Evolutionary conservation across 2,329 filamentous ascomycete genomes (phyloP), one percentile per base, ranked within the genome.

Genomic region (Apiospora hydei): DNA sequence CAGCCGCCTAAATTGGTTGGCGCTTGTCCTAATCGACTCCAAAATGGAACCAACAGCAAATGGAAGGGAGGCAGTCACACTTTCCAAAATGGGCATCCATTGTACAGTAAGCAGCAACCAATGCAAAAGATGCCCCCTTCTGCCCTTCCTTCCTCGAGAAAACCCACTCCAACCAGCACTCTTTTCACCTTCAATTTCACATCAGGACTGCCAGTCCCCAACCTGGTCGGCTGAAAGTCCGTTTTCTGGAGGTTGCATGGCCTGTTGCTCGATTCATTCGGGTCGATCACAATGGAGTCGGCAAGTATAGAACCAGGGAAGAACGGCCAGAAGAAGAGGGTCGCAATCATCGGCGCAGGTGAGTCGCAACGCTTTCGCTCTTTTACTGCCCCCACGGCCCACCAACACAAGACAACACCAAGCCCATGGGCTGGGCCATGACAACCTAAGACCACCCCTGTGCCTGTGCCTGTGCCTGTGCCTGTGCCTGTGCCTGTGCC

Each of bases 311-410:
- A 49, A 46, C 47, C 43, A 34, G 64, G 61, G 69, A 61, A 41
- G 30, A n/a, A 14, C 34, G 21, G 14, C 38, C 38, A 41, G 57
- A 69, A 71, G 69, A 72, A 71, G 30, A 71, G 75, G 53, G 73
- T 78, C 41, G 77, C 76, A 47, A 72, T 78, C 46, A 70, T 78
- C 47, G 77, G 76, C 68, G 76, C 76, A 67, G 77, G 76, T 77
- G 73, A 66, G 72, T 73, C 53, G 72, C 70, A 21, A 67, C 69
- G 26, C 72, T 69, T 70, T 70, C 16, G 70, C 57, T n/a, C 30
- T n/a, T 24, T 7, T 21, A 3, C 64, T 26, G 46, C 7, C n/a
- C 18, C 16, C 38, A 38, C 61, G 34, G 43, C 34, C 41, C 44
- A 57, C 53, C 53, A 21, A 34, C 16, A 14, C 24, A 30, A 53